Base-by-base conservation (phyloP, 2,329 filamentous ascomycete species). In the Venturiaceae sp. region DNA sequence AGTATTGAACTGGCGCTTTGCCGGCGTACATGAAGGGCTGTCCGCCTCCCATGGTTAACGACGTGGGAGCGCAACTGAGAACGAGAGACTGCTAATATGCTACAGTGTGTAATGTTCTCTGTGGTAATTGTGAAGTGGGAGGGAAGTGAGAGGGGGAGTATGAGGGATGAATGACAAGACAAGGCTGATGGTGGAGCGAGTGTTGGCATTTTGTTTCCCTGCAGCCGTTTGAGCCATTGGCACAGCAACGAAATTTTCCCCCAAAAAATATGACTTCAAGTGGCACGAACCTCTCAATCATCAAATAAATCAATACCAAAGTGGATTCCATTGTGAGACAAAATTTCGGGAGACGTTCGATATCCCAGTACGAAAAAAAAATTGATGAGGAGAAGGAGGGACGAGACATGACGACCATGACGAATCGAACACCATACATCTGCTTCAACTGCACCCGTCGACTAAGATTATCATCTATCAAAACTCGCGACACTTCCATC, bases 11-110 rank as follows among this genome's bases (percentile, higher is more conserved):
- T 83, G 78, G 65, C 77, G 68, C 60, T 67, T 62, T 28, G 67
- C 61, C 62, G 80, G 72, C 81, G 74, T 94, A 94, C 72, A 92
- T 80, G 75, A 86, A 94, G 58, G 89, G 89, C 71, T 78, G 75
- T 67, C 74, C 74, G 68, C 77, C 78, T 66, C 67, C 67, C 66
- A 75, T 76, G 7, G 52, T n/a, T 23, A 50, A 26, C 1, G 44
- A 16, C 1, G 26, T 30, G 67, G 64, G 46, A 59, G 64, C 59
- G 60, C 52, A 41, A 60, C 44, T 8, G 21, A n/a, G 21, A 37
- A 9, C 26, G 4, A 36, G 19, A n/a, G 36, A 36, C 28, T 16
- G 32, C 68, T 68, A 64, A 61, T 63, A 63, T 62, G 62, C 62
- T 64, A 63, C 36, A 61, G 41, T 56, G 23, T 50, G 19, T 50